Evolutionary conservation across 805 yeast genomes (phyloP).

Genomic region (Geotrichum ghanense): DNA sequence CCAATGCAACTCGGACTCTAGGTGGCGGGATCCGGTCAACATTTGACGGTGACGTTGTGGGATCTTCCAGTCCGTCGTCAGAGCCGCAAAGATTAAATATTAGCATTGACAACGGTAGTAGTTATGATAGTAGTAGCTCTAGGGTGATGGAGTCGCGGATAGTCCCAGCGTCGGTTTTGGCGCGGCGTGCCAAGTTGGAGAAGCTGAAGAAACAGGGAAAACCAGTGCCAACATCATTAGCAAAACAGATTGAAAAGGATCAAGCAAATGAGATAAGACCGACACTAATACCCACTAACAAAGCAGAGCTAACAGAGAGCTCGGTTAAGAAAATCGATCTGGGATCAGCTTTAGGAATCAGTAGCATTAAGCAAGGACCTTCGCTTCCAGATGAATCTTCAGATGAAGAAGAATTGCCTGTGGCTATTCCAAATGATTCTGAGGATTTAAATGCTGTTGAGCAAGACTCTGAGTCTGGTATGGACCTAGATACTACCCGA

Average conservation of each 20-base stretch:
- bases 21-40: slow-evolving; percentile 13
- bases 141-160: slow-evolving; percentile 2
- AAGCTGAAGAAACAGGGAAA: not conserved
- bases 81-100: too few relatives aligned
- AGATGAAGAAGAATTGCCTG: not conserved
- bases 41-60: slow-evolving; percentile 15
- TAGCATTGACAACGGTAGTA: not conserved
- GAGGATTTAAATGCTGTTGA: not conserved
- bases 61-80: slow-evolving; percentile 1
- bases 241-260: not conserved
- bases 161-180: slow-evolving; percentile 16
- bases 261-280: not conserved
- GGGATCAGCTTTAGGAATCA: not conserved
- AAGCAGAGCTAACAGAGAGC: not conserved
- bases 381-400: not conserved
- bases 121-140: too few relatives aligned
- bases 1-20: slow-evolving; percentile 6
- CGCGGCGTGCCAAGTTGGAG: slow-evolving; percentile 14
- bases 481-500: slow-evolving; percentile 1
- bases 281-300: not conserved
- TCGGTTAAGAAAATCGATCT: not conserved
- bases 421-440: not conserved
- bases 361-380: slow-evolving; percentile 2
- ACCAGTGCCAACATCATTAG: not conserved
- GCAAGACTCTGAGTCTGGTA: not conserved